phyloP scores from a whole-genome alignment of 768 basidiomycete genomes.

The Psilocybe tampanensis region DNA sequence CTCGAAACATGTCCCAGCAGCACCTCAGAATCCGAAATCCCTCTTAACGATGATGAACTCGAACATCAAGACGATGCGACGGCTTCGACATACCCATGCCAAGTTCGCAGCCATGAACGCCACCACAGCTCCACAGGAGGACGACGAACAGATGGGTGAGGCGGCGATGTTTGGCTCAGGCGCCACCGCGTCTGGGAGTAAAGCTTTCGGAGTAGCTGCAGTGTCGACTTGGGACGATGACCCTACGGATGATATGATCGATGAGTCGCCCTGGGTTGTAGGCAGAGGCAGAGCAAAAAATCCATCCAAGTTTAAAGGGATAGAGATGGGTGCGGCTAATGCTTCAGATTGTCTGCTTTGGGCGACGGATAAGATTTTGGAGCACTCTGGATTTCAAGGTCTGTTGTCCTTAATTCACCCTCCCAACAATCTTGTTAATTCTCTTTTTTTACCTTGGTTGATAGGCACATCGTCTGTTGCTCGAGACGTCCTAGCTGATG shows the following conservation, averaged over 20 bases:
- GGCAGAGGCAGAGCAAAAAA: conserved; percentile 27
- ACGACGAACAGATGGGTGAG: conserved; percentile 39
- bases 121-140: conserved; percentile 31
- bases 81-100: conserved; percentile 71
- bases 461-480: conserved; percentile 79
- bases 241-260: conserved; percentile 49
- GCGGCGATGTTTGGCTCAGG: conserved; percentile 33
- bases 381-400: conserved; percentile 95
- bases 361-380: conserved; percentile 77
- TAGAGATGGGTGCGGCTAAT: conserved; percentile 63
- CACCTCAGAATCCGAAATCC: conserved; percentile 40
- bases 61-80: conserved; percentile 75
- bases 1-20: conserved; percentile 4
- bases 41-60: conserved; percentile 73
- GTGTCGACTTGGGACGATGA: too few relatives aligned
- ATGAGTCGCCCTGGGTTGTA: conserved; percentile 62
- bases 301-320: conserved; percentile 27
- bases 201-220: too few relatives aligned
- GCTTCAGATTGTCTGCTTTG: conserved; percentile 69
- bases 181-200: conserved; percentile 25
- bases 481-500: conserved; percentile 74
- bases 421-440: not conserved
- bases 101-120: conserved; percentile 64
- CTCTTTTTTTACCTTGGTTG: not conserved
- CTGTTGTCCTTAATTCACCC: conserved; percentile 30